A percentile compares a stretch with the other conserved stretches of the same genome.
Evolutionary conservation across 2,329 filamentous ascomycete genomes (phyloP).

Genomic region (Sporothrix pseudoabietina): DNA sequence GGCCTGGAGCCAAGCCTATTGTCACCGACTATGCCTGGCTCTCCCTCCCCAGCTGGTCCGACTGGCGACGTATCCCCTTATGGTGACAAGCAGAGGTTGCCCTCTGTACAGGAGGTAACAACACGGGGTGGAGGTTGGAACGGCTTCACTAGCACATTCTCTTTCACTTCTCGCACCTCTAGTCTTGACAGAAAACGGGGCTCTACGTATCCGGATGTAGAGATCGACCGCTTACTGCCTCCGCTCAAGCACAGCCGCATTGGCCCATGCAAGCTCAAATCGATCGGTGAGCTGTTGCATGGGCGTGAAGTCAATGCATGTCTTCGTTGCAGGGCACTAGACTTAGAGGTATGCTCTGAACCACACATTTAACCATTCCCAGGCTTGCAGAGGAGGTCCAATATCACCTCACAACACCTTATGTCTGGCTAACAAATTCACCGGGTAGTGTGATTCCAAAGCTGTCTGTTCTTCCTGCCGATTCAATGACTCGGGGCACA

Average conservation of each 20-base stretch:
- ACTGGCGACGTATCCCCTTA: constrained; percentile 42
- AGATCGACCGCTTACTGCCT: constrained; percentile 56
- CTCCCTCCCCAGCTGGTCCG: constrained; percentile 45
- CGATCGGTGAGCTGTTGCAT: constrained; percentile 59
- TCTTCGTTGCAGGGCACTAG: constrained; percentile 53
- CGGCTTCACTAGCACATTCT: constrained; percentile 42
- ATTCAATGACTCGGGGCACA: constrained; percentile 38
- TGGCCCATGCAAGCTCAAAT: constrained; percentile 57
- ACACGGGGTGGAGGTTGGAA: background rate
- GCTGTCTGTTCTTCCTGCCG: constrained; percentile 54
- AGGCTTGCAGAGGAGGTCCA: background rate
- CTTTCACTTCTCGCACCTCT: background rate
- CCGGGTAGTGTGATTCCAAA: constrained; percentile 54
- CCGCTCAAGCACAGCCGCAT: constrained; percentile 57
- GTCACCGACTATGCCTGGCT: constrained; percentile 40
- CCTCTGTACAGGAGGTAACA: constrained; percentile 43
- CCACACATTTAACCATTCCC: too few relatives aligned
- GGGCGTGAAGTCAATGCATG: constrained; percentile 53
- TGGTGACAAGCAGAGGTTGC: constrained; percentile 39
- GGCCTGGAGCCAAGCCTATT: constrained; percentile 27
- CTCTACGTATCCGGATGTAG: constrained; percentile 50
- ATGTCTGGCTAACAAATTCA: background rate
- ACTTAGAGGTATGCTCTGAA: constrained; percentile 46
- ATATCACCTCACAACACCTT: background rate
- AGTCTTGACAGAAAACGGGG: constrained; percentile 26